phyloP scores from a whole-genome alignment of 2,329 filamentous ascomycete genomes.

The Alternaria novae-zelandiae region DNA sequence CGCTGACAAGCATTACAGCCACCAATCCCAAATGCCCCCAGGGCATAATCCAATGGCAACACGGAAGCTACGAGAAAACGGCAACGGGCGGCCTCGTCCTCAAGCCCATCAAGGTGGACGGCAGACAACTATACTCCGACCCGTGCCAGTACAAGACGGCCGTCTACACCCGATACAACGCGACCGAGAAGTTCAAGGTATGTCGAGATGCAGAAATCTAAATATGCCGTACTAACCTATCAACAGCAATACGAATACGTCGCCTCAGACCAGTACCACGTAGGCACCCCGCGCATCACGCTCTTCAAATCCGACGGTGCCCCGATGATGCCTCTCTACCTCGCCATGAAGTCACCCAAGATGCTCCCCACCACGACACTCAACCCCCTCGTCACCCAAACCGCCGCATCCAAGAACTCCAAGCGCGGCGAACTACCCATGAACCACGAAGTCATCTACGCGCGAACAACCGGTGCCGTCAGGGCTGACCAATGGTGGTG shows the following conservation, averaged over 20 bases:
- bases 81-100: constrained; percentile 65
- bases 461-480: constrained; percentile 44
- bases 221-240: not conserved
- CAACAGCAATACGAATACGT: constrained; percentile 52
- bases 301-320: constrained; percentile 69
- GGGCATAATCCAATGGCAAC: constrained; percentile 75
- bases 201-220: not conserved
- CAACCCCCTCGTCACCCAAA: constrained; percentile 58
- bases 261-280: constrained; percentile 65
- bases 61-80: constrained; percentile 66
- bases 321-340: constrained; percentile 71
- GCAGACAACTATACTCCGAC: constrained; percentile 69
- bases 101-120: constrained; percentile 68
- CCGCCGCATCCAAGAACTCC: constrained; percentile 44
- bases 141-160: constrained; percentile 65
- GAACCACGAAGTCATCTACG: constrained; percentile 49
- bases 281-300: constrained; percentile 65
- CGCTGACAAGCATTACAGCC: constrained; percentile 54
- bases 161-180: constrained; percentile 71
- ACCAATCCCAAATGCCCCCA: constrained; percentile 65
- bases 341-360: constrained; percentile 66
- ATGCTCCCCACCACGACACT: constrained; percentile 74
- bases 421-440: constrained; percentile 48
- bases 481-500: constrained; percentile 58
- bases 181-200: constrained; percentile 68